phyloP scores from a whole-genome alignment of 495 filamentous ascomycete genomes.

The Copromyces sp. region DNA sequence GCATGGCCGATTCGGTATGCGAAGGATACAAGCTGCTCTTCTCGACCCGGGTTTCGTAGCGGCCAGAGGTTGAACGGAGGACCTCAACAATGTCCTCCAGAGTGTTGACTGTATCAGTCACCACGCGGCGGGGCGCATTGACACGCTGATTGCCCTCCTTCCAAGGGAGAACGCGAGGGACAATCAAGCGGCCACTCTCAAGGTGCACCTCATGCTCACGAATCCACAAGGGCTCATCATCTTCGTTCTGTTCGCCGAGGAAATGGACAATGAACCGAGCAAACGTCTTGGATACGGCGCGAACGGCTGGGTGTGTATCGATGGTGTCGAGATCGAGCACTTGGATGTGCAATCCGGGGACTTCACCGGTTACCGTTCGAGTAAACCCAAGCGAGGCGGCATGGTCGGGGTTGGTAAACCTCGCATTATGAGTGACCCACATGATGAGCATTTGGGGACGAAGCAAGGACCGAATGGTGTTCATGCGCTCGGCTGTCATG shows the following conservation, averaged over 20 bases:
- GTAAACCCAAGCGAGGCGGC: constrained; percentile 35
- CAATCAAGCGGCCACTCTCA: constrained; percentile 16
- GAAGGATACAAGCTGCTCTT: background rate
- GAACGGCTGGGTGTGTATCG: constrained; percentile 3
- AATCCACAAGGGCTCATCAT: constrained; percentile 15
- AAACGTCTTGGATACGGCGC: constrained; percentile 18
- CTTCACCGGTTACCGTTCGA: constrained; percentile 32
- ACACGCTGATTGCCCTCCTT: constrained; percentile 26
- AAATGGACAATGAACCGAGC: constrained; percentile 12
- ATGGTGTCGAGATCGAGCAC: constrained; percentile 29
- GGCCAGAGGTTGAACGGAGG: constrained; percentile 1
- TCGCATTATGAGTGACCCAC: constrained; percentile 26
- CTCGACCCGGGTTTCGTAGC: constrained; percentile 11
- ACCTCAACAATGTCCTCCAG: constrained; percentile 21
- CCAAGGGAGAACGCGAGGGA: constrained; percentile 32
- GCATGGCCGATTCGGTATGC: constrained; percentile 8
- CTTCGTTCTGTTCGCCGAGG: background rate
- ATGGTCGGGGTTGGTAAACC: constrained; percentile 20
- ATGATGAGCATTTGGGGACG: constrained; percentile 27
- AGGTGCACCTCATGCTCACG: constrained; percentile 31
- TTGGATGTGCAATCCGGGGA: constrained; percentile 28
- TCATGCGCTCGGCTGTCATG: constrained; percentile 25
- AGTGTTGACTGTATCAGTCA: constrained; percentile 21
- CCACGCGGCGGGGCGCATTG: constrained; percentile 28
- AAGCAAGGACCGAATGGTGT: constrained; percentile 23